phyloP scores from a whole-genome alignment of 2,329 filamentous ascomycete species.

The Chrysosporium keratinophilum region DNA sequence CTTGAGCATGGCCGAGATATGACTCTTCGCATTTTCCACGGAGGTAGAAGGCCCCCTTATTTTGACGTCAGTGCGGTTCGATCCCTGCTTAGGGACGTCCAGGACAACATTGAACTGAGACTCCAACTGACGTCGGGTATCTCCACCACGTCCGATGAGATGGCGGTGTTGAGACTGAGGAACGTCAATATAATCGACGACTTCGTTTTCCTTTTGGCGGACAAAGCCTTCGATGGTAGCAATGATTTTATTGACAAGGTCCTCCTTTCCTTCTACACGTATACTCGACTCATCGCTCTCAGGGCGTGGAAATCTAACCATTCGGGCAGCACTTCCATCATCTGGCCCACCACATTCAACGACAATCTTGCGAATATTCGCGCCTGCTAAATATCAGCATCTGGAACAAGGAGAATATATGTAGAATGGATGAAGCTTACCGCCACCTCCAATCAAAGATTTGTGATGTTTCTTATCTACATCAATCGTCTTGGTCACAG shows the following conservation, averaged over 20 bases:
- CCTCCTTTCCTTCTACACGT: conserved; percentile 73
- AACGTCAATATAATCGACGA: conserved; percentile 67
- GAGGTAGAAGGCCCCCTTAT: conserved; percentile 67
- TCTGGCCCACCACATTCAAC: conserved; percentile 79
- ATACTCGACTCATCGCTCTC: conserved; percentile 74
- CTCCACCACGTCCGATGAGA: conserved; percentile 84
- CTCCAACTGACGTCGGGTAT: conserved; percentile 75
- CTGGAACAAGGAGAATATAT: not conserved
- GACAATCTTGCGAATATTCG: conserved; percentile 78
- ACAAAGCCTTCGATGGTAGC: conserved; percentile 72
- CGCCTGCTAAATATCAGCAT: conserved; percentile 49
- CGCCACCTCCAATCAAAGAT: conserved; percentile 76
- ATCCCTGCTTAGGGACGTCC: conserved; percentile 84
- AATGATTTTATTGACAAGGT: conserved; percentile 81
- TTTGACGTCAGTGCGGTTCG: conserved; percentile 74
- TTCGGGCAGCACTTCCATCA: conserved; percentile 73
- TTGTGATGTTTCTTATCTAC: conserved; percentile 94
- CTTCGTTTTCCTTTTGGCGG: conserved; percentile 70
- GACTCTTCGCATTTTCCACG: conserved; percentile 75
- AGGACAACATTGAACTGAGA: conserved; percentile 74
- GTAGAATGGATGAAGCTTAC: conserved; percentile 44
- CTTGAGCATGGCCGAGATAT: conserved; percentile 67
- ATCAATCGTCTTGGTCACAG: conserved; percentile 70
- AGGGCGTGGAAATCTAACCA: conserved; percentile 88
- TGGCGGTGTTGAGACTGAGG: conserved; percentile 81